Percentiles rank a stretch among this genome's conserved stretches.
Evolutionary conservation across 805 yeast species (phyloP).

Genomic region (Nakazawaea sp.): DNA sequence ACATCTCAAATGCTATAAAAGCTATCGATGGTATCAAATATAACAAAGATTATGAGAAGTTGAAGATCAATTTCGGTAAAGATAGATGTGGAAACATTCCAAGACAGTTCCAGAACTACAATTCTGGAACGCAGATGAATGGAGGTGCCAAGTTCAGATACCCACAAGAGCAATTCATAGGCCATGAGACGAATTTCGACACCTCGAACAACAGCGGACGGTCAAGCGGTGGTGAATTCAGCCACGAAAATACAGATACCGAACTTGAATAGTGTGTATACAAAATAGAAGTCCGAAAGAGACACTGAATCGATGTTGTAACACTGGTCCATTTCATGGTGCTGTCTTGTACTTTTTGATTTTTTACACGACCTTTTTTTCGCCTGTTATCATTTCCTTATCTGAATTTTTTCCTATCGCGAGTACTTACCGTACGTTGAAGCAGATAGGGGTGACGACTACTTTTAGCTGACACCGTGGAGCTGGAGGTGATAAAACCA

Average conservation of each 20-base stretch:
- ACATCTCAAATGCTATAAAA: slow-evolving; percentile 83
- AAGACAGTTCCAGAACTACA: slow-evolving; percentile 42
- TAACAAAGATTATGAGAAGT: slow-evolving; percentile 55
- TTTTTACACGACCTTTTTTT: not conserved
- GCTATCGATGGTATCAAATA: slow-evolving; percentile 90
- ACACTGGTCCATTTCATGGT: too few species aligned
- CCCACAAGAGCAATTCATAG: not conserved
- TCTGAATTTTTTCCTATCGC: not conserved
- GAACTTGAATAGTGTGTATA: too few species aligned
- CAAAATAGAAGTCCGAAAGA: too few species aligned
- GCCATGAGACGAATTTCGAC: not conserved
- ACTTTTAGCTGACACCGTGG: slow-evolving; percentile 6
- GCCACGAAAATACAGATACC: not conserved
- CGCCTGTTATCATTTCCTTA: not conserved
- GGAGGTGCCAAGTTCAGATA: not conserved
- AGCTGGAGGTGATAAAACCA: too few species aligned
- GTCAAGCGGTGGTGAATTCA: not conserved
- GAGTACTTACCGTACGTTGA: slow-evolving; percentile 4
- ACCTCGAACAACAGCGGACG: not conserved
- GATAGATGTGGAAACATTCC: slow-evolving; percentile 96
- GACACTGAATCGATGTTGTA: too few species aligned
- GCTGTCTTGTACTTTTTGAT: too few species aligned
- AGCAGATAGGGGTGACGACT: not conserved
- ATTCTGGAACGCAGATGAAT: not conserved
- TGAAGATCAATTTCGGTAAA: slow-evolving; percentile 87